Evolutionary conservation across 192 early-diverging fungal genomes (phyloP).

Genomic region (Entophlyctis helioformis): DNA sequence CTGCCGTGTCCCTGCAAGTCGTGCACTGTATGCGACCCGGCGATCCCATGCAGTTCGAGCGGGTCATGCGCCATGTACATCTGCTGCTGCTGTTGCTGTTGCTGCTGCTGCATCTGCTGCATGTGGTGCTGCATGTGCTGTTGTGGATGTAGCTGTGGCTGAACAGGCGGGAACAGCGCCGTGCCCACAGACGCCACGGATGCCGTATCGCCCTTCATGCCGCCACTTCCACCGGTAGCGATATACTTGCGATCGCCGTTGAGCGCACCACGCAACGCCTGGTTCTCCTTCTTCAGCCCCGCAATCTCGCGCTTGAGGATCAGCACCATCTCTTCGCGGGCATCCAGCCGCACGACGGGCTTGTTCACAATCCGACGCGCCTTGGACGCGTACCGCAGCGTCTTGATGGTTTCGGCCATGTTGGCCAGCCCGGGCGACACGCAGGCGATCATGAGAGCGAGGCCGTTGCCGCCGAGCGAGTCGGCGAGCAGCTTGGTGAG

Average conservation of each 20-base stretch:
- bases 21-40: no score
- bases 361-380: constrained; percentile 32
- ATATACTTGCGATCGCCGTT: no score
- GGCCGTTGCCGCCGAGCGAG: constrained; percentile 37
- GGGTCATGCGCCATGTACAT: no score
- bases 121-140: no score
- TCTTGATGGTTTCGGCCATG: constrained; percentile 40
- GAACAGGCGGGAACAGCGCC: no score
- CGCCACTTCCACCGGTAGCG: neutral
- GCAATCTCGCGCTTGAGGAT: constrained; percentile 20
- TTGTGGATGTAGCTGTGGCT: no score
- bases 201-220: no score
- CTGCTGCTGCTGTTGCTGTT: no score
- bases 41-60: no score
- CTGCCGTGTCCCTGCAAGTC: no score
- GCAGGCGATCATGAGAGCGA: constrained; percentile 49
- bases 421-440: constrained; percentile 16
- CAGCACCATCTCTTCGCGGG: constrained; percentile 18
- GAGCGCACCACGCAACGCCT: neutral
- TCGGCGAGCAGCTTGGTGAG: constrained; percentile 44
- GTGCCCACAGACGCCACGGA: no score
- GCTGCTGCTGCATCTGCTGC: no score
- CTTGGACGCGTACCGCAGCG: constrained; percentile 37
- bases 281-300: constrained; percentile 27
- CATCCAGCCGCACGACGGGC: constrained; percentile 25